Percentiles rank a stretch among this genome's conserved stretches.
Evolutionary conservation across 1,284 basidiomycete species (phyloP).

Genomic region (Ustilago tritici): DNA sequence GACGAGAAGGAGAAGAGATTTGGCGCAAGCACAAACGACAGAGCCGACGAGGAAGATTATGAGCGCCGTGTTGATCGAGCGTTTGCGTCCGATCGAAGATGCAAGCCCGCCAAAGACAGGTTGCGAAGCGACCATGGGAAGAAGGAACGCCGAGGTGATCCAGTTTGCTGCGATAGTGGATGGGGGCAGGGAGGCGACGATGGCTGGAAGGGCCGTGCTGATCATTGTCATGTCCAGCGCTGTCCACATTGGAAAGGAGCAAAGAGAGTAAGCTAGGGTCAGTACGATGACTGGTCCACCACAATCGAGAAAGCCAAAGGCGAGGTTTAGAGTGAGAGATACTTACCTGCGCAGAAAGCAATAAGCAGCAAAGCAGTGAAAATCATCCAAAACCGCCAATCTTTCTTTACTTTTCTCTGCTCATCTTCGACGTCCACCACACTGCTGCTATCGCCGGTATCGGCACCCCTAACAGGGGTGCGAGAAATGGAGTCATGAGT

Average conservation of each 20-base stretch:
- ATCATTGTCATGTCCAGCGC: constrained; percentile 58
- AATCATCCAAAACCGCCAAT: constrained; percentile 30
- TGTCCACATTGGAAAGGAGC: background rate
- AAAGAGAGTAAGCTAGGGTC: background rate
- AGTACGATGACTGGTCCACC: background rate
- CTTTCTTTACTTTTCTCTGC: constrained; percentile 22
- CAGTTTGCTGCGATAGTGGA: constrained; percentile 44
- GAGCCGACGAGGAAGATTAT: constrained; percentile 50
- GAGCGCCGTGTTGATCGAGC: constrained; percentile 35
- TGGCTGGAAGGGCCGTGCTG: constrained; percentile 47
- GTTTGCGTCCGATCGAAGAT: constrained; percentile 44
- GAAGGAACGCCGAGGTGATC: constrained; percentile 53
- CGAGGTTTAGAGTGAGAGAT: background rate
- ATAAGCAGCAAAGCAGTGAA: constrained; percentile 23
- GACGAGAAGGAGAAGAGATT: constrained; percentile 36
- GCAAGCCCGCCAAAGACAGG: constrained; percentile 52
- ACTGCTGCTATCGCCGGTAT: background rate
- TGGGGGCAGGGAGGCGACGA: constrained; percentile 33
- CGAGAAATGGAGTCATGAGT: background rate
- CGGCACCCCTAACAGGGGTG: too few species aligned
- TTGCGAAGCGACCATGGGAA: constrained; percentile 49
- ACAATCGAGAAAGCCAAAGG: background rate
- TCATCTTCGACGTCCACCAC: background rate
- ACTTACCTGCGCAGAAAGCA: constrained; percentile 14
- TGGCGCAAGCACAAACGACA: constrained; percentile 38